A percentile compares a stretch with the other conserved stretches of the same genome.
Conservation (phyloP, 1,284 basidiomycete species). For the Pisolithus thermaeus region DNA sequence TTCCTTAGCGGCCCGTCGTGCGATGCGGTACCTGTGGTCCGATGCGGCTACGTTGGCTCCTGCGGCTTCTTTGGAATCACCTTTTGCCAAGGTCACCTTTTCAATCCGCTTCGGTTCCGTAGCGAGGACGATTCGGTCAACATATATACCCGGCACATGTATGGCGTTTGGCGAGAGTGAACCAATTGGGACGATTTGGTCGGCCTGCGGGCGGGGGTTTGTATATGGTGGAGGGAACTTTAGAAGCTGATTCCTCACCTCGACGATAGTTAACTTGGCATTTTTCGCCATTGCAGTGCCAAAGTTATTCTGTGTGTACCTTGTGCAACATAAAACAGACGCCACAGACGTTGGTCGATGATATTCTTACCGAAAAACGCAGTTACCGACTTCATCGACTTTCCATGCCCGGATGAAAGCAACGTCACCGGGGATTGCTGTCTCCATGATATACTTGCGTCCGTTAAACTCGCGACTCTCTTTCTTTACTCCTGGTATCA, state of each 20-base stretch:
- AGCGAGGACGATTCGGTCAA: slow-evolving; percentile 81
- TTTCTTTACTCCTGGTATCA: slow-evolving; percentile 70
- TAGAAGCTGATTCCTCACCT: slow-evolving; percentile 42
- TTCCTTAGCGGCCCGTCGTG: slow-evolving; percentile 81
- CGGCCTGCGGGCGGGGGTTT: slow-evolving; percentile 49
- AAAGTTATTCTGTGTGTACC: slow-evolving; percentile 89
- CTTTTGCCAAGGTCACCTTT: slow-evolving; percentile 58
- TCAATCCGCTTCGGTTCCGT: slow-evolving; percentile 80
- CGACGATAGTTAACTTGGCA: slow-evolving; percentile 87
- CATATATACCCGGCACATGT: slow-evolving; percentile 83
- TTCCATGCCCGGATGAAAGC: slow-evolving; percentile 95
- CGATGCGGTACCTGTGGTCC: slow-evolving; percentile 67
- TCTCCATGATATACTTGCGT: slow-evolving; percentile 82
- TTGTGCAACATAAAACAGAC: slow-evolving; percentile 21
- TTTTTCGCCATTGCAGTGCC: slow-evolving; percentile 83
- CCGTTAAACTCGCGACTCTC: slow-evolving; percentile 80
- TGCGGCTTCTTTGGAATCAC: slow-evolving; percentile 23
- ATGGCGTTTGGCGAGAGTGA: slow-evolving; percentile 80
- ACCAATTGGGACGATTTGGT: slow-evolving; percentile 87
- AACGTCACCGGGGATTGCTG: slow-evolving; percentile 81
- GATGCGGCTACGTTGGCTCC: slow-evolving; percentile 49
- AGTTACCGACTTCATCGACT: slow-evolving; percentile 86
- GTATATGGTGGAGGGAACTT: not conserved
- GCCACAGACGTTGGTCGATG: not conserved
- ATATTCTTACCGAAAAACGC: slow-evolving; percentile 63